A percentile compares a stretch with the other conserved stretches of the same genome.
phyloP scores from a whole-genome alignment of 768 basidiomycete genomes.

The Imleria badia region DNA sequence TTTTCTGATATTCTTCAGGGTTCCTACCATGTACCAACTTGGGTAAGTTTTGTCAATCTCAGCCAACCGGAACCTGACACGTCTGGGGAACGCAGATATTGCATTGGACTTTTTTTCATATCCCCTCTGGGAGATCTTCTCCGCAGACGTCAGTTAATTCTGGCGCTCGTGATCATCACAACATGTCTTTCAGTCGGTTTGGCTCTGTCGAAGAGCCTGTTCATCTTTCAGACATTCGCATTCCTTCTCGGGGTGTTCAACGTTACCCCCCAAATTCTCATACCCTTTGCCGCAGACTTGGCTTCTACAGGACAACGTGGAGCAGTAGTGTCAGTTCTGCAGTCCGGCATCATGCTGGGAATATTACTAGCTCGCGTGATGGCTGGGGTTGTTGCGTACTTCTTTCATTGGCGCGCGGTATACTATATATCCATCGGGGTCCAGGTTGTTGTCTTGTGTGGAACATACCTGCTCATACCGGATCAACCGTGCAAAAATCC shows the following conservation, averaged over 20 bases:
- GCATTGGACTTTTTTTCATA: constrained; percentile 40
- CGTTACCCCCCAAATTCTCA: constrained; percentile 37
- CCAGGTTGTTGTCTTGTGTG: constrained; percentile 28
- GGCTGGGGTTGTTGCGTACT: constrained; percentile 40
- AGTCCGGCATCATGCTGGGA: constrained; percentile 26
- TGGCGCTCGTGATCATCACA: constrained; percentile 35
- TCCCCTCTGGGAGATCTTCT: constrained; percentile 47
- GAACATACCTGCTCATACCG: constrained; percentile 36
- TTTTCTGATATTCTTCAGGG: constrained; percentile 32
- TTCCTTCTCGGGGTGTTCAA: constrained; percentile 41
- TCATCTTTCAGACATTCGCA: constrained; percentile 34
- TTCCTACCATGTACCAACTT: constrained; percentile 65
- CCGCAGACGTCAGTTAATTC: constrained; percentile 41
- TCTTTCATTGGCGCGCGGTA: constrained; percentile 39
- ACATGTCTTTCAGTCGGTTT: constrained; percentile 39
- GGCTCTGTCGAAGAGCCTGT: constrained; percentile 34
- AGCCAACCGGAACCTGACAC: not conserved
- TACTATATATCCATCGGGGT: constrained; percentile 42
- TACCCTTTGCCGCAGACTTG: constrained; percentile 47
- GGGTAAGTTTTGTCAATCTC: constrained; percentile 41
- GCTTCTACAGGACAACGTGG: constrained; percentile 29
- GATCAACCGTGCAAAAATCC: constrained; percentile 41
- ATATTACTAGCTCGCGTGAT: constrained; percentile 31
- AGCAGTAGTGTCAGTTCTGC: constrained; percentile 31
- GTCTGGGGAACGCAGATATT: not conserved